Base-by-base conservation (phyloP, 768 basidiomycete species). In the Naganishia kalamii region DNA sequence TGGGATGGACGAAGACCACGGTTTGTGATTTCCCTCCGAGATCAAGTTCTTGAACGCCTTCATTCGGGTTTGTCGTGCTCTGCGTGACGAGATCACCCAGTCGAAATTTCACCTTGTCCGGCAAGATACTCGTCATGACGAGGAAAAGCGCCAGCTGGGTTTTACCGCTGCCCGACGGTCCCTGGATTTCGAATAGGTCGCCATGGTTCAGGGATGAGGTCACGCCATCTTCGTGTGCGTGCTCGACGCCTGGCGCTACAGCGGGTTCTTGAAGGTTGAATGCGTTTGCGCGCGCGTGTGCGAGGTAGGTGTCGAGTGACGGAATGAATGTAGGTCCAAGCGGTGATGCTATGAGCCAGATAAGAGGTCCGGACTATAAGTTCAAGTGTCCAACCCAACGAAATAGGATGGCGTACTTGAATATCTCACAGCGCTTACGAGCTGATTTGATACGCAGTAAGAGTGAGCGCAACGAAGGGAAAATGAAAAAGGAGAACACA, bases 161-260 rank as follows among this genome's bases (percentile, higher is more conserved):
- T 54, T 68, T 68, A 6, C 66, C 66, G 33, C 50, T 46, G 2
- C 66, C 66, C 2, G 66, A 68, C 1, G 62, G 62, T 19, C 66
- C 66, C 51, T 68, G 66, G n/a, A 68, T 30, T 23, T 63, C 66
- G 19, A 60, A n/a, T 23, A 68, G 35, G 29, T 68, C 66, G 21
- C 66, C 66, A 27, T 62, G 51, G 19, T 68, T 62, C 23, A 68
- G 47, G 19, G 66, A 63, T 21, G 60, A 44, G 10, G 47, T 41
- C 40, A 15, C 27, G 13, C 37, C 13, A 7, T 27, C 11, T 63
- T 35, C 21, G 41, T 21, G 37, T 27, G 23, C 25, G n/a, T 25
- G 25, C 41, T 23, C 4, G 21, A 23, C 23, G 21, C 12, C 33
- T 40, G 13, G 35, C 37, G 3, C 3, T 11, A 1, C 10, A n/a